Evolutionary conservation across 2,329 filamentous ascomycete genomes (phyloP).

Genomic region (Neoascochyta sp.): DNA sequence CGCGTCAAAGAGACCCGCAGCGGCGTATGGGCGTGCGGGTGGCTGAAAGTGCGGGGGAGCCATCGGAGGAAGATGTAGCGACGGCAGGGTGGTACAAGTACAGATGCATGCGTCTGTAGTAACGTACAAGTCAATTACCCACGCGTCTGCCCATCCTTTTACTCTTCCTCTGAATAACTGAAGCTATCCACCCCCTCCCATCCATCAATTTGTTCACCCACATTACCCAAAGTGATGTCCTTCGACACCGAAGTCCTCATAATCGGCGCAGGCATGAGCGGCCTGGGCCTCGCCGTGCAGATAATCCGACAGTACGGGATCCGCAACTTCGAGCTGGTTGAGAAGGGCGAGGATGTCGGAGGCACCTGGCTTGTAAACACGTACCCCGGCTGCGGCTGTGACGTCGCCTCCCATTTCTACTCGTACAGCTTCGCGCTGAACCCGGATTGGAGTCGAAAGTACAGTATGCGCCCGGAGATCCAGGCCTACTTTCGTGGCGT

Average conservation of each 20-base stretch:
- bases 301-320: slow-evolving; percentile 41
- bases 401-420: slow-evolving; percentile 53
- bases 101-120: too few relatives aligned
- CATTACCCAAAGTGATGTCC: too few relatives aligned
- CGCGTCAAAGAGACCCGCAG: too few relatives aligned
- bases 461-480: slow-evolving; percentile 55
- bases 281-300: slow-evolving; percentile 47
- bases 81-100: too few relatives aligned
- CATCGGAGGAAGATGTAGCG: too few relatives aligned
- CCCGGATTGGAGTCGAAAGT: slow-evolving; percentile 58
- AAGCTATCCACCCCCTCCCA: too few relatives aligned
- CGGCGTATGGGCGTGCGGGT: too few relatives aligned
- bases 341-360: slow-evolving; percentile 41
- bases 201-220: too few relatives aligned
- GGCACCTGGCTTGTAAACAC: slow-evolving; percentile 35
- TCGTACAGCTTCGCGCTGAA: slow-evolving; percentile 60
- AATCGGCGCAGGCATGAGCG: slow-evolving; percentile 50
- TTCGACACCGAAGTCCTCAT: slow-evolving; percentile 48
- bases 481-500: slow-evolving; percentile 49
- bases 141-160: too few relatives aligned
- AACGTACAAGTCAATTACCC: too few relatives aligned
- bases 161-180: too few relatives aligned
- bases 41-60: too few relatives aligned
- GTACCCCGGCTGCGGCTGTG: slow-evolving; percentile 36
- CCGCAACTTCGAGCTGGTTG: slow-evolving; percentile 43